Conservation (phyloP, 2,329 filamentous ascomycete species). For the Conoideocrella luteorostrata region DNA sequence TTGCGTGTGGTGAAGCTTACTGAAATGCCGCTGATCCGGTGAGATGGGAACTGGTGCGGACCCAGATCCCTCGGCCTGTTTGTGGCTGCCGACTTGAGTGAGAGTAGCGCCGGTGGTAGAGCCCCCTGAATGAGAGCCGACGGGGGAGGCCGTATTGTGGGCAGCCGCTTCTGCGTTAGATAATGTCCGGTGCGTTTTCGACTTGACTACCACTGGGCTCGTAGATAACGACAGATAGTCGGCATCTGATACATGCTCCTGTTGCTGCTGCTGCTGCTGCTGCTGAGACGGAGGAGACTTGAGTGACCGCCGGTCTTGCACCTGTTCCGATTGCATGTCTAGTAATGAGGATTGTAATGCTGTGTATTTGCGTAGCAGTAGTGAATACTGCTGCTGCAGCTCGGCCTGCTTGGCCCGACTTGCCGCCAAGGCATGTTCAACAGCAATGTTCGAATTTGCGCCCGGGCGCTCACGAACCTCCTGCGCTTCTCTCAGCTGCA, state of each 20-base stretch:
- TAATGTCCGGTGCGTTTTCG: slow-evolving; percentile 32
- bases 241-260: slow-evolving; percentile 15
- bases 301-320: not conserved
- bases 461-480: slow-evolving; percentile 19
- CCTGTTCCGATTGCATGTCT: slow-evolving; percentile 35
- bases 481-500: slow-evolving; percentile 35
- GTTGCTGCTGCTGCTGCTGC: not conserved
- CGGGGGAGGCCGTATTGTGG: slow-evolving; percentile 37
- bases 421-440: slow-evolving; percentile 42
- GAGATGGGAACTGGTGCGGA: slow-evolving; percentile 23
- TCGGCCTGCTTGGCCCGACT: slow-evolving; percentile 48
- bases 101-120: not conserved
- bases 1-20: no score
- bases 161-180: slow-evolving; percentile 39
- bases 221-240: slow-evolving; percentile 31
- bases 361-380: slow-evolving; percentile 46
- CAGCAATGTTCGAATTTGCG: slow-evolving; percentile 26
- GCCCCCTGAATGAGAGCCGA: slow-evolving; percentile 23
- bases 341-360: slow-evolving; percentile 44
- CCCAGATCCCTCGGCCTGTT: slow-evolving; percentile 6
- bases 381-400: slow-evolving; percentile 44
- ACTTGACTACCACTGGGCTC: slow-evolving; percentile 32
- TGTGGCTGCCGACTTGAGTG: not conserved
- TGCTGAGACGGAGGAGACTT: not conserved
- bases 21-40: slow-evolving; percentile 37